phyloP scores from a whole-genome alignment of 1,284 basidiomycete genomes.

The Microbotryum intermedium region DNA sequence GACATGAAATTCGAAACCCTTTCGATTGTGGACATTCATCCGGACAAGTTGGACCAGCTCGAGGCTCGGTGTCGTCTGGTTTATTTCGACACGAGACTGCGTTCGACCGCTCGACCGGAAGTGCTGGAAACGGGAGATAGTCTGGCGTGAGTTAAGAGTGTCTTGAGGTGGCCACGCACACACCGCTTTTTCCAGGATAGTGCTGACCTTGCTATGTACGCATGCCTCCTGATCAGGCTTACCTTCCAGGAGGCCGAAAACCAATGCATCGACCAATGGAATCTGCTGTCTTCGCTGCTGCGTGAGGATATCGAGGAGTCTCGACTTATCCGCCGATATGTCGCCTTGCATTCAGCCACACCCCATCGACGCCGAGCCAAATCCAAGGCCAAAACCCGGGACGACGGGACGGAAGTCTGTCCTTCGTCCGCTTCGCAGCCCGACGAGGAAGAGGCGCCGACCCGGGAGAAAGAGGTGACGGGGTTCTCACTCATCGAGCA shows the following conservation, averaged over 20 bases:
- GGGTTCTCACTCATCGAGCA: constrained; percentile 20
- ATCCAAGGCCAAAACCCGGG: constrained; percentile 3
- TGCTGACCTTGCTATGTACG: not conserved
- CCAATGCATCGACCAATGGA: constrained; percentile 15
- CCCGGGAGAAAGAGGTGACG: constrained; percentile 6
- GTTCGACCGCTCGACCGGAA: constrained; percentile 11
- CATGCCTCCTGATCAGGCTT: not conserved
- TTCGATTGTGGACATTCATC: constrained; percentile 4
- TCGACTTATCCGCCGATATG: not conserved
- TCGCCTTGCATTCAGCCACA: constrained; percentile 10
- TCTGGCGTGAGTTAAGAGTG: constrained; percentile 3
- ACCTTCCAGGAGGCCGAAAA: constrained; percentile 16
- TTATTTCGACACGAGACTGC: constrained; percentile 9
- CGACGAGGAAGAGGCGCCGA: no score
- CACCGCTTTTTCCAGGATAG: not conserved
- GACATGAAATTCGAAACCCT: constrained; percentile 15
- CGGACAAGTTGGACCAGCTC: constrained; percentile 5
- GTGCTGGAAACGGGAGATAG: constrained; percentile 17
- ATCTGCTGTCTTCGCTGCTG: constrained; percentile 10
- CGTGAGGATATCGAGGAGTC: constrained; percentile 11
- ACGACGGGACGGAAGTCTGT: not conserved
- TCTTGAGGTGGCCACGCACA: no score
- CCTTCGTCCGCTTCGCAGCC: not conserved
- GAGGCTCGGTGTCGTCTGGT: constrained; percentile 7
- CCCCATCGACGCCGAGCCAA: constrained; percentile 12